phyloP scores from a whole-genome alignment of 495 filamentous ascomycete species.

The Penicillium chermesinum region DNA sequence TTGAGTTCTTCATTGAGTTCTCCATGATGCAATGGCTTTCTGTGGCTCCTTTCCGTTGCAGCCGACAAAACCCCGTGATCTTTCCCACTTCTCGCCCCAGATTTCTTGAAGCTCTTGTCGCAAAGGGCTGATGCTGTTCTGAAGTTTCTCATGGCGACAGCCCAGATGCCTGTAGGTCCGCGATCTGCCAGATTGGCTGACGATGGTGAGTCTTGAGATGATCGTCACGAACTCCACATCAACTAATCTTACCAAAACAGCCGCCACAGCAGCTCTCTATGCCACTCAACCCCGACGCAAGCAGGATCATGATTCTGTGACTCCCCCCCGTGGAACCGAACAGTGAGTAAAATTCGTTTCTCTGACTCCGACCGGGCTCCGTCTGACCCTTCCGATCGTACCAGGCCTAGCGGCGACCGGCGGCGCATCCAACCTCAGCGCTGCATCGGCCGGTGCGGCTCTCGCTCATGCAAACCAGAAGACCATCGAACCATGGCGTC shows the following conservation, averaged over 20 bases:
- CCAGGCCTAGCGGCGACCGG: conserved; percentile 62
- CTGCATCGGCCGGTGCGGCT: conserved; percentile 67
- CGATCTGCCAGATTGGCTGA: conserved; percentile 35
- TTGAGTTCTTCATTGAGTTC: conserved; percentile 8
- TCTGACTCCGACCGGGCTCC: conserved; percentile 1
- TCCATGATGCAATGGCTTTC: conserved; percentile 2
- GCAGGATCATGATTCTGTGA: conserved; percentile 30
- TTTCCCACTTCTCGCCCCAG: background rate
- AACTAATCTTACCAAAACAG: conserved; percentile 28
- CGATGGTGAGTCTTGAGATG: conserved; percentile 32
- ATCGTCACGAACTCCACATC: conserved; percentile 8
- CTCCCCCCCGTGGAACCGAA: conserved; percentile 15
- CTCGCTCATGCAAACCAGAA: conserved; percentile 68
- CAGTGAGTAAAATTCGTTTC: conserved; percentile 21
- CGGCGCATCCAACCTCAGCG: conserved; percentile 61
- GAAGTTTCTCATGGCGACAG: conserved; percentile 24
- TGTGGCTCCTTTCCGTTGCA: conserved; percentile 1
- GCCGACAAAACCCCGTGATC: background rate
- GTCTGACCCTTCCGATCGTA: conserved; percentile 29
- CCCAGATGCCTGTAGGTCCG: conserved; percentile 22
- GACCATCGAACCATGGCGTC: conserved; percentile 55
- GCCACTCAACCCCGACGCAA: conserved; percentile 42
- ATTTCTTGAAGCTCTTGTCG: background rate
- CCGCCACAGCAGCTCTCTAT: conserved; percentile 50
- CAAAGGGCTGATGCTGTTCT: background rate